Percentiles rank a stretch among this genome's conserved stretches.
Conservation (phyloP, 495 filamentous ascomycete genomes). For the Lichenothelia convexa region DNA sequence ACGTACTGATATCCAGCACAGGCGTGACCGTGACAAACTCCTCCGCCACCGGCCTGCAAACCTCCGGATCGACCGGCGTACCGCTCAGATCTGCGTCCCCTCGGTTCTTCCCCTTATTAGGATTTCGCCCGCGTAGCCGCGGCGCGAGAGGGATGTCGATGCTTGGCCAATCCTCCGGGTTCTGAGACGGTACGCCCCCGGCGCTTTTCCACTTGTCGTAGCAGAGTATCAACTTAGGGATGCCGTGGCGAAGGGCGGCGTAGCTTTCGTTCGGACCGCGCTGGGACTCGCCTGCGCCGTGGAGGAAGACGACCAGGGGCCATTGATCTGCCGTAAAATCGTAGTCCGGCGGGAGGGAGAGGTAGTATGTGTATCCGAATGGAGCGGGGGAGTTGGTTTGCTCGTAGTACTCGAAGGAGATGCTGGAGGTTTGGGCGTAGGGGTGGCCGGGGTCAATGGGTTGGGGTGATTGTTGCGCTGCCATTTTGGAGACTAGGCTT, state of each 20-base stretch:
- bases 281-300: conserved; percentile 7
- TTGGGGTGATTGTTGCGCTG: too few species aligned
- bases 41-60: conserved; percentile 1
- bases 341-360: conserved; percentile 3
- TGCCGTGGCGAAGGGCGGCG: conserved; percentile 4
- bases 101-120: background rate
- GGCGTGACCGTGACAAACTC: conserved; percentile 2
- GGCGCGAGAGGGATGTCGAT: conserved; percentile 5
- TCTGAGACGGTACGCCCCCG: too few species aligned
- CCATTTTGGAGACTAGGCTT: too few species aligned
- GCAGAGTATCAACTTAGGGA: conserved; percentile 6
- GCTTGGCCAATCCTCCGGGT: too few species aligned
- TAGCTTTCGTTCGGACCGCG: conserved; percentile 1
- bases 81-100: background rate
- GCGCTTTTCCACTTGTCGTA: conserved; percentile 3
- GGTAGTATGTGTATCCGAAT: conserved; percentile 1
- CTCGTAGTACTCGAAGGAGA: background rate
- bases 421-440: conserved; percentile 1
- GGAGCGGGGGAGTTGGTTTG: background rate
- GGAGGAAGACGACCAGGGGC: conserved; percentile 8
- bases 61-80: background rate
- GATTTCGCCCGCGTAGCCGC: background rate
- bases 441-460: conserved; percentile 1
- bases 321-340: background rate
- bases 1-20: background rate